phyloP scores from a whole-genome alignment of 345 rosid species.

The Gossypium stocksii region DNA sequence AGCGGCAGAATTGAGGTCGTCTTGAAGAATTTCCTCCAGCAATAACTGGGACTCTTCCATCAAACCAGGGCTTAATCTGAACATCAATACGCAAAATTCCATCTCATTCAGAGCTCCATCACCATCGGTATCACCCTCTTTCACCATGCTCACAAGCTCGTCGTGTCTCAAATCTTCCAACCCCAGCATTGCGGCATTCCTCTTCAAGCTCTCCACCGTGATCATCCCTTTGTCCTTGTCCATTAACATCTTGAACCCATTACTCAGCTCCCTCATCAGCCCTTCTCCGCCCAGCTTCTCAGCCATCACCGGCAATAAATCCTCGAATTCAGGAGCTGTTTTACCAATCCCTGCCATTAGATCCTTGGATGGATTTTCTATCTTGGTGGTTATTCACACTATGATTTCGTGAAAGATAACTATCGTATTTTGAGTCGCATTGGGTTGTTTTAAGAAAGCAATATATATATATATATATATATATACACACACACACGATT shows the following conservation, averaged over 20 bases:
- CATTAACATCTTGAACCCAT: slow-evolving; percentile 48
- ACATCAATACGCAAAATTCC: slow-evolving; percentile 60
- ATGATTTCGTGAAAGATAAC: not conserved
- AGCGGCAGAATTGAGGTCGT: not conserved
- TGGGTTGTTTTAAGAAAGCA: not conserved
- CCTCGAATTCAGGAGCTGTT: slow-evolving; percentile 35
- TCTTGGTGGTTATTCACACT: not conserved
- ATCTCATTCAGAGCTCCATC: slow-evolving; percentile 47
- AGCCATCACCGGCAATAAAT: slow-evolving; percentile 48
- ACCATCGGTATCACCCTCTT: slow-evolving; percentile 50
- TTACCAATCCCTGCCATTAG: slow-evolving; percentile 22
- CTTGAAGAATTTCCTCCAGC: slow-evolving; percentile 32
- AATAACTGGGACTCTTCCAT: slow-evolving; percentile 45
- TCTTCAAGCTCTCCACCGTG: slow-evolving; percentile 46
- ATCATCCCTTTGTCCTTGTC: slow-evolving; percentile 44
- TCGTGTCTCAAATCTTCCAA: slow-evolving; percentile 36
- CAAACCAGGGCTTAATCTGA: slow-evolving; percentile 54
- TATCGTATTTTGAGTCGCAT: not conserved
- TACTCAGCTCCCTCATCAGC: slow-evolving; percentile 45
- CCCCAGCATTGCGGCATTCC: slow-evolving; percentile 40
- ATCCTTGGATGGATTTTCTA: not conserved
- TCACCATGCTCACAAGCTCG: slow-evolving; percentile 42
- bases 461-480: not conserved
- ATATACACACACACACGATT: not conserved
- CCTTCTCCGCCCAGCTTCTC: slow-evolving; percentile 55